phyloP scores from a whole-genome alignment of 2,329 filamentous ascomycete genomes.

The Chrysoporthe deuterocubensis region DNA sequence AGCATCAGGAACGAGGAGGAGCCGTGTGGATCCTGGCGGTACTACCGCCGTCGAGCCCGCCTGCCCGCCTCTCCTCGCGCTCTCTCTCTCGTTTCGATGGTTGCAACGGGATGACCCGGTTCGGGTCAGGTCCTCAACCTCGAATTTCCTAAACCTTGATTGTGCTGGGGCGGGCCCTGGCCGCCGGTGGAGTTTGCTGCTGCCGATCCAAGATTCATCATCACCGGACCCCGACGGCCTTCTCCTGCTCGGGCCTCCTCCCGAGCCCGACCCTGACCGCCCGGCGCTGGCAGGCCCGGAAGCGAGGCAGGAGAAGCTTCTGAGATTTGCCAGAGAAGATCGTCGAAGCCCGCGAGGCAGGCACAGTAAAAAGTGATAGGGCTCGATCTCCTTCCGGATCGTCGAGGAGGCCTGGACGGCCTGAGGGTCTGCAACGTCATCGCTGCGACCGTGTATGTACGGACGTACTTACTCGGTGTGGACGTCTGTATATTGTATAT shows the following conservation, averaged over 20 bases:
- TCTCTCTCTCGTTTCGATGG: neutral
- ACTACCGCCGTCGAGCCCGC: too few relatives aligned
- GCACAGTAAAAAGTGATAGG: neutral
- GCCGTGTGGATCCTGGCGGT: neutral
- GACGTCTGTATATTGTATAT: too few relatives aligned
- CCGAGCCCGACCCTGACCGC: neutral
- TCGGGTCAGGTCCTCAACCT: neutral
- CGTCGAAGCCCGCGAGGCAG: neutral
- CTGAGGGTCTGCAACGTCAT: too few relatives aligned
- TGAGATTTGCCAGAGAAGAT: neutral
- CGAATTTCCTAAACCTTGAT: neutral
- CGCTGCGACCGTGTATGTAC: too few relatives aligned
- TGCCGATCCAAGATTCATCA: neutral
- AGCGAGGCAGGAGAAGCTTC: neutral
- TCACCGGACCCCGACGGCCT: neutral
- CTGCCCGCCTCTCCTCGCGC: too few relatives aligned
- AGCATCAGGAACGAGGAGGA: slow-evolving; percentile 1
- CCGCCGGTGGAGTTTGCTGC: neutral
- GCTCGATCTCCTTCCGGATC: too few relatives aligned
- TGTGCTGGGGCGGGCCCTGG: neutral
- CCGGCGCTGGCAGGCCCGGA: neutral
- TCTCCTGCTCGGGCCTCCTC: neutral
- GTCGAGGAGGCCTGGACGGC: too few relatives aligned
- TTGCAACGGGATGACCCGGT: neutral
- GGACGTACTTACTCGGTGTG: too few relatives aligned